Base-by-base conservation (phyloP, 768 basidiomycete genomes). In the Rhizopogon salebrosus region DNA sequence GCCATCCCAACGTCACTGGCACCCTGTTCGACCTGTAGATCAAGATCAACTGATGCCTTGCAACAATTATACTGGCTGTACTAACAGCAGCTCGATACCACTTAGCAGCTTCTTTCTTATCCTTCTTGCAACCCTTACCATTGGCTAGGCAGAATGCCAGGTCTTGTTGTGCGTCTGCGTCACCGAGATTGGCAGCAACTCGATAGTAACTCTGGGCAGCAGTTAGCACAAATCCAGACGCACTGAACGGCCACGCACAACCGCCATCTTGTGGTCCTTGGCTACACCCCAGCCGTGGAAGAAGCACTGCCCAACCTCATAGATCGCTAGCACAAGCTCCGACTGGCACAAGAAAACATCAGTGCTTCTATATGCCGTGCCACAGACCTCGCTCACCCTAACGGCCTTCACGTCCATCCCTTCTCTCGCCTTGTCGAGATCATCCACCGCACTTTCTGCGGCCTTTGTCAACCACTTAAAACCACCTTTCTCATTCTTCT, bases 261-360 rank as follows among this genome's bases (percentile, higher is more conserved):
- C 84, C 6, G 81, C 90, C 89, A 94, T 91, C 76, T 87, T 90
- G 72, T 89, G 85, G 68, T 95, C 90, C 65, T 91, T 90, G 26
- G 71, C 64, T 11, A 92, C 84, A 7, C 93, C 93, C 92, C 92
- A 95, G 1, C 92, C 93, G 48, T 92, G 89, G 64, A 89, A 89
- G 70, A 93, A 95, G 64, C 90, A 92, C 67, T 92, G 89, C 1
- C 90, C 93, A 4, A 95, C 90, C 70, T 95, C 93, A 63, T 93
- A 91, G 41, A 95, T 88, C 0, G 93, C 91, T 20, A 95, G 75
- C 18, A 93, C 85, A 13, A 95, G 79, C 67, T 95, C 92, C 22
- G 76, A 81, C 83, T 92, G 48, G 13, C 39, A 16, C 13, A 2
- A 5, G 1, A 3, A 10, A 22, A 57, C 22, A 16, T 49, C 18